phyloP scores from a whole-genome alignment of 257 asterid species.

The Solanum dulcamara region DNA sequence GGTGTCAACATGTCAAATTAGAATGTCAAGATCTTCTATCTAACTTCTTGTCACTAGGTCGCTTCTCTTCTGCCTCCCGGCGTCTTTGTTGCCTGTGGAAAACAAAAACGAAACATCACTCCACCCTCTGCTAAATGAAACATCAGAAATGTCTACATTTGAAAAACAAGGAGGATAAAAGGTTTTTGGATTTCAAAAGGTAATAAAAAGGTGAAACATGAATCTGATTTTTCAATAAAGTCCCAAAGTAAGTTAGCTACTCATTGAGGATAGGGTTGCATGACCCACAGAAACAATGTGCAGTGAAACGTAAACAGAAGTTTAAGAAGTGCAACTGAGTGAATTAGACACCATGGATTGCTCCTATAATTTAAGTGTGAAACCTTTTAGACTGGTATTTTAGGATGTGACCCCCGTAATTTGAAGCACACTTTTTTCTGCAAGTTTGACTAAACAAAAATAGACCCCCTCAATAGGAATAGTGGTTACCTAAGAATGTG shows the following conservation, averaged over 20 bases:
- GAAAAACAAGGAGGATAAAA: neutral
- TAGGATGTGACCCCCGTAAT: neutral
- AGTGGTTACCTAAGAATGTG: neutral
- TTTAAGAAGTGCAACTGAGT: neutral
- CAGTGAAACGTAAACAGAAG: neutral
- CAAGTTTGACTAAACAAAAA: neutral
- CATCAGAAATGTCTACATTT: neutral
- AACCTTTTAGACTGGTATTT: neutral
- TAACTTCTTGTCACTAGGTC: conserved; percentile 21
- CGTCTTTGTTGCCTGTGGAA: conserved; percentile 28
- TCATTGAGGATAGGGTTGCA: neutral
- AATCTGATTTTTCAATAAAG: neutral
- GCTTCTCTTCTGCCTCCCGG: conserved; percentile 28
- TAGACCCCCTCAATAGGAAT: neutral
- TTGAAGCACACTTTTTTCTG: neutral
- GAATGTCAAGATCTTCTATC: conserved; percentile 28
- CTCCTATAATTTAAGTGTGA: neutral
- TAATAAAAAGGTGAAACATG: neutral
- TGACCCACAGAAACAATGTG: neutral
- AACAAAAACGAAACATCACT: neutral
- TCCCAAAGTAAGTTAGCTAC: neutral
- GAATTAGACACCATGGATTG: neutral
- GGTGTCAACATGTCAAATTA: neutral
- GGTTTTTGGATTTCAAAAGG: neutral
- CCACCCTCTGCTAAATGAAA: neutral